phyloP scores from a whole-genome alignment of 208 protist species.

The Leishmania arabica region DNA sequence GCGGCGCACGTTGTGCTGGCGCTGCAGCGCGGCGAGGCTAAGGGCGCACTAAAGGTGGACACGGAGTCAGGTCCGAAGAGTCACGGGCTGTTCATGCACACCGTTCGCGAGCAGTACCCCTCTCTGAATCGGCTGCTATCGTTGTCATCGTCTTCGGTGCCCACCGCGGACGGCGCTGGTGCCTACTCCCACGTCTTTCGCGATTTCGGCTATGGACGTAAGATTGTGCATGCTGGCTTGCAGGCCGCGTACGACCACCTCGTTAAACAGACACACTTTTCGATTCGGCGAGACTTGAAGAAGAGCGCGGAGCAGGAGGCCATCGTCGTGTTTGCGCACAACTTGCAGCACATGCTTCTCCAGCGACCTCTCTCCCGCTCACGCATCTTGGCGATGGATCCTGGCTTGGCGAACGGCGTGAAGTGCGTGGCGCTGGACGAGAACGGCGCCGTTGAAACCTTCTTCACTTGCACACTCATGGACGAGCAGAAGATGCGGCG shows the following conservation, averaged over 20 bases:
- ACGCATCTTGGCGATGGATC: conserved; percentile 85
- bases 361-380: conserved; percentile 69
- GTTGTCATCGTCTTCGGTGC: conserved; percentile 1
- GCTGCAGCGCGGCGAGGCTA: conserved; percentile 67
- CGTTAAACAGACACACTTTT: conserved; percentile 42
- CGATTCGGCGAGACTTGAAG: conserved; percentile 63
- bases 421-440: conserved; percentile 87
- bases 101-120: conserved; percentile 32
- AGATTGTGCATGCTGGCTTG: conserved; percentile 23
- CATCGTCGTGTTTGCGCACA: conserved; percentile 80
- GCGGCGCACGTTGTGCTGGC: conserved; percentile 66
- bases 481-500: conserved; percentile 65
- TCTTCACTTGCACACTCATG: conserved; percentile 74
- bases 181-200: conserved; percentile 4
- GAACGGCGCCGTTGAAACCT: conserved; percentile 59
- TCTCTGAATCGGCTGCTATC: conserved; percentile 24
- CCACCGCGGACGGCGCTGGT: neutral
- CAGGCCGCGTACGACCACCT: conserved; percentile 44
- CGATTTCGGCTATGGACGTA: conserved; percentile 14
- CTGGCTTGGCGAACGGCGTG: conserved; percentile 74
- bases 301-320: conserved; percentile 79
- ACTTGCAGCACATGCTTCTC: conserved; percentile 79
- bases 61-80: conserved; percentile 27
- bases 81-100: conserved; percentile 42
- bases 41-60: conserved; percentile 70